Evolutionary conservation across 2,329 filamentous ascomycete species (phyloP).

Genomic region (Pyrenochaeta sp.): DNA sequence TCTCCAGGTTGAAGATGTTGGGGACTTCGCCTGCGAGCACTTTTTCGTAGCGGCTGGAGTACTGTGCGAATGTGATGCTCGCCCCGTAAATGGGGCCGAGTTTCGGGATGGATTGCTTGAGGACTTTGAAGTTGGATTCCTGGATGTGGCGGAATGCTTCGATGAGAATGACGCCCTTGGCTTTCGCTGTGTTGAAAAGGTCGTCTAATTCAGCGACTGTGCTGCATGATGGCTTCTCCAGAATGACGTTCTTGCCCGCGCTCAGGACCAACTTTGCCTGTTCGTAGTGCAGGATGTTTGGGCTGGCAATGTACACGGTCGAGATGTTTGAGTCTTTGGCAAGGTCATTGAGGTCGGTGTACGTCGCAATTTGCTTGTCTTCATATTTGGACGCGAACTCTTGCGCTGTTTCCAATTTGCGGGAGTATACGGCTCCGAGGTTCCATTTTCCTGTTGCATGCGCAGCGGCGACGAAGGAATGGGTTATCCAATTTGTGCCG

Average conservation of each 20-base stretch:
- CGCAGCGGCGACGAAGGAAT: slow-evolving; percentile 56
- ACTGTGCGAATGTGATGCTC: slow-evolving; percentile 55
- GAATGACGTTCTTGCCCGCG: slow-evolving; percentile 58
- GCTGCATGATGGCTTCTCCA: slow-evolving; percentile 60
- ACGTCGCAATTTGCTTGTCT: slow-evolving; percentile 37
- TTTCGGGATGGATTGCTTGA: slow-evolving; percentile 49
- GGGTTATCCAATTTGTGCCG: slow-evolving; percentile 61
- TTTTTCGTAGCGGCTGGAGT: slow-evolving; percentile 57
- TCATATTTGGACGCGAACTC: slow-evolving; percentile 55
- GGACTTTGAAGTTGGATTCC: slow-evolving; percentile 58
- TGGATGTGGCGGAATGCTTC: slow-evolving; percentile 61
- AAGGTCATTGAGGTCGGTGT: slow-evolving; percentile 53
- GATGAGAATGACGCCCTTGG: slow-evolving; percentile 54
- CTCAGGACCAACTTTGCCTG: slow-evolving; percentile 55
- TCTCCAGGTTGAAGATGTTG: slow-evolving; percentile 59
- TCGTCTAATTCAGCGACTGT: slow-evolving; percentile 54
- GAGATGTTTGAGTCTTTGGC: slow-evolving; percentile 50
- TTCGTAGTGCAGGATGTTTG: slow-evolving; percentile 58
- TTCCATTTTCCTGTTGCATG: slow-evolving; percentile 55
- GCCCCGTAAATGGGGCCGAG: slow-evolving; percentile 57
- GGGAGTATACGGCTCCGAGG: slow-evolving; percentile 58
- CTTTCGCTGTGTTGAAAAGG: slow-evolving; percentile 53
- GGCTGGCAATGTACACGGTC: slow-evolving; percentile 59
- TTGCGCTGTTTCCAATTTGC: slow-evolving; percentile 53
- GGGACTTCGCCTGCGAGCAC: slow-evolving; percentile 57